phyloP scores from a whole-genome alignment of 106 monocot genomes.

The Dioscorea alata region DNA sequence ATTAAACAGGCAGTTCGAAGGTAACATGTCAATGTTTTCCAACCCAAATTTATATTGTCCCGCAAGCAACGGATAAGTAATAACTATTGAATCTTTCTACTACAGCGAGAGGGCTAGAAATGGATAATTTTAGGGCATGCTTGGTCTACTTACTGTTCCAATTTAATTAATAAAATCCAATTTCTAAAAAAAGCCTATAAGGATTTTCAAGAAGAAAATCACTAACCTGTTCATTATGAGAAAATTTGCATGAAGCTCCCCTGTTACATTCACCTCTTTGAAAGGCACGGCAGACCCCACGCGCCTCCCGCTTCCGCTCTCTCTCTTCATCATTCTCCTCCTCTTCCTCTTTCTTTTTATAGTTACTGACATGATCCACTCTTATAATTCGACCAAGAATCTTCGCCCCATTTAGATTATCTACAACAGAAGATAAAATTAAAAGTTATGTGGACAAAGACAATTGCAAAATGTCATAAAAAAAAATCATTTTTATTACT shows the following conservation, averaged over 20 bases:
- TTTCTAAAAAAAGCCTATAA: no score
- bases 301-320: constrained; percentile 62
- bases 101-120: no score
- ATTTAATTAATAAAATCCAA: no score
- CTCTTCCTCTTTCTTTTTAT: constrained; percentile 87
- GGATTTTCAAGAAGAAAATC: no score
- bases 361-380: constrained; percentile 84
- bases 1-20: no score
- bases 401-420: constrained; percentile 93
- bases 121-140: no score
- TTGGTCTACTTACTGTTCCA: no score
- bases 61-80: no score
- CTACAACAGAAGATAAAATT: constrained; percentile 16
- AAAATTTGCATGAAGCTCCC: constrained; percentile 88
- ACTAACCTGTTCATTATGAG: constrained; percentile 77
- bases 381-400: constrained; percentile 67
- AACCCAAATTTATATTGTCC: no score
- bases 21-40: no score
- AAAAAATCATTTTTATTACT: background rate
- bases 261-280: constrained; percentile 82
- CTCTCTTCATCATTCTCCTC: constrained; percentile 56
- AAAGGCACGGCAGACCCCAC: constrained; percentile 80
- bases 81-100: no score
- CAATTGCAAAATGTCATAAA: background rate
- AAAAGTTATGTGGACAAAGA: background rate